Conservation (phyloP, 1,284 basidiomycete genomes). For the Pseudozyma pruni region DNA sequence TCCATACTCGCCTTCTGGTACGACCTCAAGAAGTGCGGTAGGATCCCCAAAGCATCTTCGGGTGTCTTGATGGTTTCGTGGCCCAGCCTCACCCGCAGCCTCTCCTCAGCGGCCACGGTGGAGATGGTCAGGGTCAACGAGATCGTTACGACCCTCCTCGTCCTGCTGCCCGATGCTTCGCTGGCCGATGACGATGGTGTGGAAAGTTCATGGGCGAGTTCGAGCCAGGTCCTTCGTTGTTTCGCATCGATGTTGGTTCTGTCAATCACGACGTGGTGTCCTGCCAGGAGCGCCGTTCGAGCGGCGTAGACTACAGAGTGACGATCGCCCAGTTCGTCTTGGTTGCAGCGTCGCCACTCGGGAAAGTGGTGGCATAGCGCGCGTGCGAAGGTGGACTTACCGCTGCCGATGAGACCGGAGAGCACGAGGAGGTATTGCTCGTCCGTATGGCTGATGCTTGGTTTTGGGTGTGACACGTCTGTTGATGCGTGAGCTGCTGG, state of each 20-base stretch:
- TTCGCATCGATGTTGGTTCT: constrained; percentile 50
- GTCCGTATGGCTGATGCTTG: not conserved
- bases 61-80: constrained; percentile 44
- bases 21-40: constrained; percentile 31
- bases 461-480: not conserved
- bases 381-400: constrained; percentile 46
- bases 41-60: constrained; percentile 28
- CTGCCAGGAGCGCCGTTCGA: constrained; percentile 15
- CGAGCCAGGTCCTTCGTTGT: constrained; percentile 44
- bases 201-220: constrained; percentile 23
- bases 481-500: not conserved
- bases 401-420: constrained; percentile 42
- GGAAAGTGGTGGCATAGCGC: constrained; percentile 34
- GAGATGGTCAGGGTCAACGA: constrained; percentile 41
- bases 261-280: constrained; percentile 41
- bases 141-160: constrained; percentile 21
- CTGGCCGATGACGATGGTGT: not conserved
- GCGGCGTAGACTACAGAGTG: constrained; percentile 34
- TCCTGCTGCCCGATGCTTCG: not conserved
- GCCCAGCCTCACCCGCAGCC: constrained; percentile 19
- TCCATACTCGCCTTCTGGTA: constrained; percentile 33
- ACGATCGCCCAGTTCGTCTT: constrained; percentile 41
- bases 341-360: constrained; percentile 44
- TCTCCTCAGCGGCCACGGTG: constrained; percentile 19
- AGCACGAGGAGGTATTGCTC: constrained; percentile 42